Base-by-base conservation (phyloP, 352 stramenopile species). In the Globisporangium radiosum region DNA sequence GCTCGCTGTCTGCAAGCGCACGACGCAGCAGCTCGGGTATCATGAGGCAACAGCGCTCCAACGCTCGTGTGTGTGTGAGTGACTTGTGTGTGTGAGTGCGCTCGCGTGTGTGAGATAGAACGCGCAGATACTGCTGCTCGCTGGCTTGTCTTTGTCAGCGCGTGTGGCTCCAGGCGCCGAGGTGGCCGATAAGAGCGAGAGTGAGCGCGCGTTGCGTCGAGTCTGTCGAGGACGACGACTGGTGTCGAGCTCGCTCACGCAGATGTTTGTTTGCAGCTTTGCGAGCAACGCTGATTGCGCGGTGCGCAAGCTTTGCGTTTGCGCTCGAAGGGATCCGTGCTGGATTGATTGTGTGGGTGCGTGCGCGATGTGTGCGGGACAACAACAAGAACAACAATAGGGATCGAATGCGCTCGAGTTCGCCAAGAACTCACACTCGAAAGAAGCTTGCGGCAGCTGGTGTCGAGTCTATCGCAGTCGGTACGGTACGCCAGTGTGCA, bases 11-110 rank as follows among this genome's bases (percentile, higher is more conserved):
- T 10, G 49, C 19, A 14, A 65, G 53, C 10, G 42, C 47, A 13
- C 59, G 59, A 14, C 17, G 59, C 59, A 64, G 58, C 58, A 59
- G 58, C 51, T 48, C 58, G 13, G 33, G 54, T 42, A 51, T 17
- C 54, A 59, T 59, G 51, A 3, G 36, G 10, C 19, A 6, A 7
- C 15, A 6, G n/a, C 42, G 37, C 51, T 54, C 48, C 7, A 19
- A 25, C 33, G 48, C n/a, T 10, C 1, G 25, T 19, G 33, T 53
- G 48, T 17, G 47, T 19, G 48, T 42, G 48, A 40, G 19, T 40
- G 15, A 50, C 15, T n/a, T 11, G 14, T 50, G 45, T 50, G 45
- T 14, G 45, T 6, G 45, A 49, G 13, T 49, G 45, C 17, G 17
- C 5, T 50, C 14, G 45, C 25, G 14, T 33, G 25, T 33, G 25